Evolutionary conservation across 257 asterid genomes (phyloP).

Genomic region (Apocynum venetum): DNA sequence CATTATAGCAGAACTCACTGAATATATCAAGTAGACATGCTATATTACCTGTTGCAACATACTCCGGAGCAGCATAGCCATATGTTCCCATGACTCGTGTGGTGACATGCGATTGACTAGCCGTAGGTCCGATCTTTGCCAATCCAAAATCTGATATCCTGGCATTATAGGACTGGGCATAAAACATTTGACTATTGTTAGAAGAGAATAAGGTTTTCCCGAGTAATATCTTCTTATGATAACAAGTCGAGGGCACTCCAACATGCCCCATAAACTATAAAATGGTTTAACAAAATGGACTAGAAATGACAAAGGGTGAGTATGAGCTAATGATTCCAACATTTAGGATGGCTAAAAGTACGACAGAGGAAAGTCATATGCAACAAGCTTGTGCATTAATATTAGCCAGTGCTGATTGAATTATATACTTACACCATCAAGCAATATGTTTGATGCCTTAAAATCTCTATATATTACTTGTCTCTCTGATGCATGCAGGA

Average conservation of each 20-base stretch:
- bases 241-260: background rate
- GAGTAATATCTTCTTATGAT: background rate
- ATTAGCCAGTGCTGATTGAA: background rate
- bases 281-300: background rate
- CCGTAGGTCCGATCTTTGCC: conserved; percentile 64
- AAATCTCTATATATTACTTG: conserved; percentile 71
- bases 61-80: conserved; percentile 86
- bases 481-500: conserved; percentile 53
- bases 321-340: background rate
- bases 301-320: background rate
- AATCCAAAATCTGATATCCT: conserved; percentile 74
- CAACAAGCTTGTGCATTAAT: background rate
- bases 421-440: conserved; percentile 53
- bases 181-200: background rate
- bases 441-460: conserved; percentile 79
- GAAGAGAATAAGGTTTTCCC: background rate
- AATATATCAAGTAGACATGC: background rate
- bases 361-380: background rate
- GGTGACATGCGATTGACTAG: conserved; percentile 58
- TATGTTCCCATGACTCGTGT: conserved; percentile 70
- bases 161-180: conserved; percentile 53
- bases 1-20: background rate
- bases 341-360: background rate
- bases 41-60: conserved; percentile 56
- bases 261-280: background rate